Evolutionary conservation across 441 rosid genomes (phyloP).

Genomic region (Jatropha multifida): DNA sequence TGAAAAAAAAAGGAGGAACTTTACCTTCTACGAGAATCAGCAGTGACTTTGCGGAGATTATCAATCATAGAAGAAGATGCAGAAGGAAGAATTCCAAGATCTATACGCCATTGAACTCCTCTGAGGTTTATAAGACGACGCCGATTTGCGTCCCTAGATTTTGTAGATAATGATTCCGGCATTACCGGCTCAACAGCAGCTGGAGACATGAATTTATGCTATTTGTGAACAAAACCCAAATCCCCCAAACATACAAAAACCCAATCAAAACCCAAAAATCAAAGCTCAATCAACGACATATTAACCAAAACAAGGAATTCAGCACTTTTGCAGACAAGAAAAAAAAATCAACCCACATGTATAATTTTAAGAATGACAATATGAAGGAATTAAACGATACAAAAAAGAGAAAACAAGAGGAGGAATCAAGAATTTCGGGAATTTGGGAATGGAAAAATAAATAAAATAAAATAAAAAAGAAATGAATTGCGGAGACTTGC

Average conservation of each 20-base stretch:
- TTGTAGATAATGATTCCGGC: slow-evolving; percentile 28
- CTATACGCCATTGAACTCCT: slow-evolving; percentile 82
- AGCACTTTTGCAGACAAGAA: neutral
- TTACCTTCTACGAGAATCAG: slow-evolving; percentile 88
- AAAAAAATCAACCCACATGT: neutral
- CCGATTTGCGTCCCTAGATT: slow-evolving; percentile 24
- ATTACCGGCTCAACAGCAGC: slow-evolving; percentile 34
- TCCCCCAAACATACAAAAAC: neutral
- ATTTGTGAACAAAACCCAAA: neutral
- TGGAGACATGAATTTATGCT: slow-evolving; percentile 28
- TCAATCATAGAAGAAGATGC: slow-evolving; percentile 60
- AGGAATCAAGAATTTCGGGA: neutral
- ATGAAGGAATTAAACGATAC: neutral
- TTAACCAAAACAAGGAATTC: neutral
- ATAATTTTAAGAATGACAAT: neutral
- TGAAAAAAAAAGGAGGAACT: neutral
- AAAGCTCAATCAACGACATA: neutral
- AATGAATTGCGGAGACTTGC: neutral
- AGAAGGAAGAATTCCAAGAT: slow-evolving; percentile 77
- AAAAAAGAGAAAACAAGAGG: neutral
- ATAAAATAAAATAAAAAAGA: neutral
- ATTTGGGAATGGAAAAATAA: neutral
- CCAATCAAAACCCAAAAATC: slow-evolving; percentile 9
- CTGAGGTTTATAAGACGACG: slow-evolving; percentile 58
- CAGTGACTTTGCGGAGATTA: slow-evolving; percentile 78